Evolutionary conservation across 2,329 filamentous ascomycete genomes (phyloP), one percentile per base, ranked within the genome.

Genomic region (Lachnellula hyalina): DNA sequence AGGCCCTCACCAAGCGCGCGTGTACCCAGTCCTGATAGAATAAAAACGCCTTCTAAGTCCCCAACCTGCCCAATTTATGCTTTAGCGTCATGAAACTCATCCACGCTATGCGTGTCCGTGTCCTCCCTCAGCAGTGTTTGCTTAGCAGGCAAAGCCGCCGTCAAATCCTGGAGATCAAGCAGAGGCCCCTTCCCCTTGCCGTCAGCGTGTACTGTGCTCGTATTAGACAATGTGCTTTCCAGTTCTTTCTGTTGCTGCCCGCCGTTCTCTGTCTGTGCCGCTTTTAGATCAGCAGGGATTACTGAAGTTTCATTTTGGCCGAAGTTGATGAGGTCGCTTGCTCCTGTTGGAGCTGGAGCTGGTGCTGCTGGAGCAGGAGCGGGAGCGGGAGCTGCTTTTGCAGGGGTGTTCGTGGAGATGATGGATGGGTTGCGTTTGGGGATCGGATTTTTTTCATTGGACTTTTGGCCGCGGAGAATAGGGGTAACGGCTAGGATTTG

Each of bases 401-500:
- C 32, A 15, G 44, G 54, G n/a, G 46, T 47, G 11, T 36, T 40
- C 19, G 46, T 46, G 7, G 55, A 49, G 40, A 23, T 32, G 50
- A 42, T 14, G 17, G 49, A 50, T 62, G 47, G 67, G 47, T 51
- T 59, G 57, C 60, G 51, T 74, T 57, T 80, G 75, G 57, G 84
- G 80, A 87, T 83, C 60, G 79, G 69, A 62, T 81, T 80, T 69
- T 77, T 74, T 52, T 77, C 72, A 42, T 74, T 72, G 23, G 75
- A 70, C 63, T 80, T 82, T 70, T 96, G 90, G 34, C 90, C 92
- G 40, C 83, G 82, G 25, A 97, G 69, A 56, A 99, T 88, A 1
- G 94, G 90, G 51, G 90, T 88, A 56, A 97, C 91, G 23, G 87
- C 80, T 64, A 95, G 77, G 53, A 97, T 91, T 70, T 97, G 93